Evolutionary conservation across 352 stramenopile species (phyloP), one percentile per base, ranked within the genome.

Genomic region (Globisporangium ultimum): DNA sequence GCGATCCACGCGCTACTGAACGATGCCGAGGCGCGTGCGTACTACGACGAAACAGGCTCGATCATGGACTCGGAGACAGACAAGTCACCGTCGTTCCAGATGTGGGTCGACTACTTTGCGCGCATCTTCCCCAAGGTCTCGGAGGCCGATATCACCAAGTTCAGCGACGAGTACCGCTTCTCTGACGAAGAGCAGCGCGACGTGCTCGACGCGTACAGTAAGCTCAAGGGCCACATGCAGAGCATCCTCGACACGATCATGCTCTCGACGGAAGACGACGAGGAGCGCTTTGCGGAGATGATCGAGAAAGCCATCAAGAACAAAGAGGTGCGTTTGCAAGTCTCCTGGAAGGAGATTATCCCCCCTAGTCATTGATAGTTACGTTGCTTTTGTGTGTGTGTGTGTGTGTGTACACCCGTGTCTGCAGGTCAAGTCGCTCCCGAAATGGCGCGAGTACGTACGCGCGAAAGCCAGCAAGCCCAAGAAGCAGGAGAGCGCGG

Each of bases 61-160:
- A 80, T 97, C 48, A 66, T 69, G 41, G 66, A 70, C 22, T 68
- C 76, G 24, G 69, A 87, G 18, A 72, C 84, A 18, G 74, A 85
- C 48, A 76, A 83, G 52, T 79, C 70, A 14, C 58, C 71, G 41
- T 81, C 72, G 22, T 88, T 76, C 60, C 69, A 81, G 46, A 88
- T 84, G 73, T 90, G 89, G 90, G 78, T 80, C 46, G 72, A 88
- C 38, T 97, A 97, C 73, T 97, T 92, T 70, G 79, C 87, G 20
- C 83, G 70, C 18, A 58, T 97, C 13, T 97, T 97, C 70, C 90
- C 90, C 50, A 94, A 93, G 52, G 76, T 97, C 45, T 93, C 88
- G 0, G 65, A 77, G 32, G 72, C 76, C 17, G 81, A 96, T 42
- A 97, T 97, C 48, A 53, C 64, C 5, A 78, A 64, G 41, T 97